Base-by-base conservation (phyloP, 1,284 basidiomycete genomes). In the Cutaneotrichosporon spelunceum region DNA sequence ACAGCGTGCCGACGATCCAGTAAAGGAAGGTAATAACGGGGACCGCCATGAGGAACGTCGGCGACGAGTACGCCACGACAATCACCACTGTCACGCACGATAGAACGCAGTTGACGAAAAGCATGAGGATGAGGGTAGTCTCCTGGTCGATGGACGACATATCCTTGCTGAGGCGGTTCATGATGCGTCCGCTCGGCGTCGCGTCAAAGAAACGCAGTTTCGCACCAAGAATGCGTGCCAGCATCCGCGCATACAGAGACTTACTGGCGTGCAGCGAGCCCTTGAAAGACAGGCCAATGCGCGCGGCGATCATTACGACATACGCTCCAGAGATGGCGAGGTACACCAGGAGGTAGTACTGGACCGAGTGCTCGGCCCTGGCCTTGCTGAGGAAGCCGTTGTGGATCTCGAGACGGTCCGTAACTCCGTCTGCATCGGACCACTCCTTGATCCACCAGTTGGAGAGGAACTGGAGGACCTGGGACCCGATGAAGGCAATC, bases 81-180 rank as follows among this genome's bases (percentile, higher is more conserved):
- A 72, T 63, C 19, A 80, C 59, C 13, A 78, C 70, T 5, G 78
- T 73, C 2, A 70, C 57, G 13, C 72, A 73, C 0, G 70, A 67
- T 3, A 79, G 60, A 16, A 77, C 65, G 30, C 66, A 72, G 57
- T 72, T 72, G 42, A 68, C 70, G 23, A 82, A 74, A 60, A 79
- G 73, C 61, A 80, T 70, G 55, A 79, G 62, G 23, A 78, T 74
- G 57, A 75, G 72, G 2, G 73, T 70, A 1, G 79, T 68, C 58
- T 80, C 78, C 36, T 79, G 78, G 69, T 84, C 83, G 58, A 83
- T 75, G 0, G 79, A 79, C 50, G 81, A 79, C 61, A 83, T 77
- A 61, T 83, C 82, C 62, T 81, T 81, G 53, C 74, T 76, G 14
- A 80, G 75, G 10, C 83, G 75, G 65, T 84, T 84, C 61, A 83